These are phyloP conservation scores for Elsinoe fawcettii DNA, from an alignment of 2,329 filamentous ascomycete species.

Conservation along the genomic window DNA sequence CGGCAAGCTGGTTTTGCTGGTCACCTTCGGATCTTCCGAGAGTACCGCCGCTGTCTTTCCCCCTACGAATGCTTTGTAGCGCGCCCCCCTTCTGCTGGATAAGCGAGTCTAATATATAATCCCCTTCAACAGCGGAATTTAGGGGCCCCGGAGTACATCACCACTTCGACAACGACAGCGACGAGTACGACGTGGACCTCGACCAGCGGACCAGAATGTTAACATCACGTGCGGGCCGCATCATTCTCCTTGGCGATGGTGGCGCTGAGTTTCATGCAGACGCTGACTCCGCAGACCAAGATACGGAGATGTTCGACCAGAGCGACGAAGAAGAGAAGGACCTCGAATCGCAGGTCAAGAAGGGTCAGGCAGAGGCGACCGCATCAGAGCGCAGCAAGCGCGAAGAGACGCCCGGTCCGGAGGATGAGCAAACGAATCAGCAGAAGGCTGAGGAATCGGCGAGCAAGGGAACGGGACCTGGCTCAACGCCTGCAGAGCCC, in stretches of 20 bases:
- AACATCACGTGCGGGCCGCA: constrained; percentile 67
- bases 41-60: not conserved
- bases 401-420: constrained; percentile 46
- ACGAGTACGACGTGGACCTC: constrained; percentile 65
- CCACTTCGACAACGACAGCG: constrained; percentile 41
- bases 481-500: constrained; percentile 23
- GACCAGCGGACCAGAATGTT: constrained; percentile 59
- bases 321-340: constrained; percentile 57
- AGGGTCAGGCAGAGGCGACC: constrained; percentile 39
- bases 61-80: not conserved
- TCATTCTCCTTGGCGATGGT: constrained; percentile 92
- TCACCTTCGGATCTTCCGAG: not conserved
- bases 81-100: not conserved
- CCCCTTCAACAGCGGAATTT: constrained; percentile 39
- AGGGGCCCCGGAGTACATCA: constrained; percentile 44
- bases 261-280: constrained; percentile 52
- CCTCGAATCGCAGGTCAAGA: constrained; percentile 72
- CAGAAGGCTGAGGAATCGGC: constrained; percentile 24
- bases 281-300: constrained; percentile 32
- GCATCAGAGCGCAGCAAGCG: constrained; percentile 34
- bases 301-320: constrained; percentile 90
- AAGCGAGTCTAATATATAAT: constrained; percentile 3
- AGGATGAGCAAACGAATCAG: constrained; percentile 26
- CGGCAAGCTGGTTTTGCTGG: not conserved
- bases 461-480: constrained; percentile 18